phyloP scores from a whole-genome alignment of 2,329 filamentous ascomycete species.

The Aspergillus felis region DNA sequence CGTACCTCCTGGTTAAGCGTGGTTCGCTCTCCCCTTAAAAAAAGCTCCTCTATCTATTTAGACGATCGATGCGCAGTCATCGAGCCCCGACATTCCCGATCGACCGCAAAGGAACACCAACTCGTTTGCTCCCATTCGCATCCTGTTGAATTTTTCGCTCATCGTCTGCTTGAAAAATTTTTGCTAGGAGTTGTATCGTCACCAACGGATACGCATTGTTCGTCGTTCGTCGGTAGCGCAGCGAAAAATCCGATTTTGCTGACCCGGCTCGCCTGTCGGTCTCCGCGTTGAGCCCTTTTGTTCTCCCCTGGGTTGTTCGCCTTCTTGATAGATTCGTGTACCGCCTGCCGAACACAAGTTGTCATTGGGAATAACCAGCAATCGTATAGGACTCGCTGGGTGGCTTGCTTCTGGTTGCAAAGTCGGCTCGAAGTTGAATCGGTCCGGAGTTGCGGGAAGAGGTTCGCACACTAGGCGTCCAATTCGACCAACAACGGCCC shows the following conservation, averaged over 20 bases:
- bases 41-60: slow-evolving; percentile 10
- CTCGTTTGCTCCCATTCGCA: slow-evolving; percentile 3
- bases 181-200: not conserved
- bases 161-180: slow-evolving; percentile 2
- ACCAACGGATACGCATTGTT: not conserved
- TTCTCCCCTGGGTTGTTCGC: slow-evolving; percentile 8
- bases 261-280: slow-evolving; percentile 18
- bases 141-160: not conserved
- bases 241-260: slow-evolving; percentile 19
- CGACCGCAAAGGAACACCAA: slow-evolving; percentile 7
- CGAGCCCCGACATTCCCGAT: slow-evolving; percentile 12
- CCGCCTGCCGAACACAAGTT: not conserved
- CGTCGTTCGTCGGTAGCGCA: slow-evolving; percentile 10
- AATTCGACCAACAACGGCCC: not conserved
- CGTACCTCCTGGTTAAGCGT: slow-evolving; percentile 19
- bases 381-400: not conserved
- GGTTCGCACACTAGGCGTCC: not conserved
- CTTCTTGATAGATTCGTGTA: slow-evolving; percentile 8
- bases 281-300: slow-evolving; percentile 14
- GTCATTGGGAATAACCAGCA: not conserved
- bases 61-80: slow-evolving; percentile 15
- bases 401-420: not conserved
- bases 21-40: slow-evolving; percentile 20
- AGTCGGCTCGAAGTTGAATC: not conserved
- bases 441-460: not conserved